These are phyloP conservation scores for Syncephalastrum contaminatum DNA, from an alignment of 371 early-diverging fungal genomes.

Conservation along the genomic window DNA sequence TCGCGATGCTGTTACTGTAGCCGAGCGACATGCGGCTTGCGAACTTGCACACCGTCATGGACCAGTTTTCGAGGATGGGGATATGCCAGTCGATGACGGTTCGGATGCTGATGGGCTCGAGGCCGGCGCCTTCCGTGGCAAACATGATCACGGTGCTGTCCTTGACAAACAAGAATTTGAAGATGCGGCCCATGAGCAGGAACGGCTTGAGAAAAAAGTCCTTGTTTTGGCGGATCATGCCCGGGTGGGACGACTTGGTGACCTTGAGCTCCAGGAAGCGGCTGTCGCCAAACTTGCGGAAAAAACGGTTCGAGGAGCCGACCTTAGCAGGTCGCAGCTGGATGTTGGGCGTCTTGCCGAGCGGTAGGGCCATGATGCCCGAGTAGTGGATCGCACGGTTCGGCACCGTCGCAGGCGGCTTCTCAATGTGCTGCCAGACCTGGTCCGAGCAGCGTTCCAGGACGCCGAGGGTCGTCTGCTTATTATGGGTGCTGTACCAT, in stretches of 20 bases:
- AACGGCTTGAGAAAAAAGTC: constrained; percentile 32
- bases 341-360: constrained; percentile 16
- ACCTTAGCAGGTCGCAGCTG: constrained; percentile 26
- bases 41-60: constrained; percentile 44
- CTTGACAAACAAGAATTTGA: constrained; percentile 39
- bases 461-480: neutral
- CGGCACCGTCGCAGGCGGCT: neutral
- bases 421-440: constrained; percentile 28
- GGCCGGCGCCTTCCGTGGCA: constrained; percentile 38
- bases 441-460: constrained; percentile 37
- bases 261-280: constrained; percentile 41
- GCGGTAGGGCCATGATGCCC: constrained; percentile 15
- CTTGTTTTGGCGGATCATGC: constrained; percentile 9
- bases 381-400: constrained; percentile 33
- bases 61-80: constrained; percentile 39
- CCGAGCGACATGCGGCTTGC: constrained; percentile 45
- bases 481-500: constrained; percentile 21
- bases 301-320: constrained; percentile 40
- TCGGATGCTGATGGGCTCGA: constrained; percentile 28
- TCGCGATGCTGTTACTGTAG: constrained; percentile 45
- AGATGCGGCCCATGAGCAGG: constrained; percentile 36
- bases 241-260: constrained; percentile 9
- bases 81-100: constrained; percentile 48
- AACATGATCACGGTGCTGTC: constrained; percentile 33
- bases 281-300: constrained; percentile 40